phyloP scores from a whole-genome alignment of 345 rosid genomes.

The Salix suchowensis region DNA sequence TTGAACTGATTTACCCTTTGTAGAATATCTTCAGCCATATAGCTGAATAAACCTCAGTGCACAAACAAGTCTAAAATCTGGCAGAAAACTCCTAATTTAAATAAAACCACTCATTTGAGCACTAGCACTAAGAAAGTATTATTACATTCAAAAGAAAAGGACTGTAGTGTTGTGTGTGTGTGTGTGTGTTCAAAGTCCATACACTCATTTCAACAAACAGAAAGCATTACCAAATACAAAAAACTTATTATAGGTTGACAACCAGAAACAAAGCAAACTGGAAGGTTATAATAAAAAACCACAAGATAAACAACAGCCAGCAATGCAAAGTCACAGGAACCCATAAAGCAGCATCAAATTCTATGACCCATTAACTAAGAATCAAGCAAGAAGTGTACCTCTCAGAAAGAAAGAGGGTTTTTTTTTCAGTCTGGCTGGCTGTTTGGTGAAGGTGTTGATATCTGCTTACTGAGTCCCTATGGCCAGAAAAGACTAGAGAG shows the following conservation, averaged over 20 bases:
- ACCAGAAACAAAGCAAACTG: too few relatives aligned
- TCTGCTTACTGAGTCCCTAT: too few relatives aligned
- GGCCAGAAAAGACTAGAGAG: conserved; percentile 1
- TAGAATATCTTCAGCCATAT: too few relatives aligned
- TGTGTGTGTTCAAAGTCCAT: background rate
- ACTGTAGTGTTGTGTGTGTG: too few relatives aligned
- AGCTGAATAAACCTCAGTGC: background rate
- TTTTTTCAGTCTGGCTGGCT: too few relatives aligned
- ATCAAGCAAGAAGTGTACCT: conserved; percentile 20
- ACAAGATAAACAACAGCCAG: background rate
- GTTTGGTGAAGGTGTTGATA: too few relatives aligned
- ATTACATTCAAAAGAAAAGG: too few relatives aligned
- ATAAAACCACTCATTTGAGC: background rate
- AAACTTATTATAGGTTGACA: too few relatives aligned
- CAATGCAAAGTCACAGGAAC: background rate
- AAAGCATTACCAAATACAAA: background rate
- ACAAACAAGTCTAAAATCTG: background rate
- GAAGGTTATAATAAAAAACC: background rate
- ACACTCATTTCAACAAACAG: background rate
- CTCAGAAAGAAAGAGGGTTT: too few relatives aligned
- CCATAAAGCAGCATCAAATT: background rate
- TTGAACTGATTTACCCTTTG: too few relatives aligned
- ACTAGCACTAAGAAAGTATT: too few relatives aligned
- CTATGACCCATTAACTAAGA: conserved; percentile 6
- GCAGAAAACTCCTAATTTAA: background rate